A percentile compares a stretch with the other conserved stretches of the same genome.
These are phyloP conservation scores for Globisporangium nunn DNA, from an alignment of 352 stramenopile genomes.

Conservation along the genomic window DNA sequence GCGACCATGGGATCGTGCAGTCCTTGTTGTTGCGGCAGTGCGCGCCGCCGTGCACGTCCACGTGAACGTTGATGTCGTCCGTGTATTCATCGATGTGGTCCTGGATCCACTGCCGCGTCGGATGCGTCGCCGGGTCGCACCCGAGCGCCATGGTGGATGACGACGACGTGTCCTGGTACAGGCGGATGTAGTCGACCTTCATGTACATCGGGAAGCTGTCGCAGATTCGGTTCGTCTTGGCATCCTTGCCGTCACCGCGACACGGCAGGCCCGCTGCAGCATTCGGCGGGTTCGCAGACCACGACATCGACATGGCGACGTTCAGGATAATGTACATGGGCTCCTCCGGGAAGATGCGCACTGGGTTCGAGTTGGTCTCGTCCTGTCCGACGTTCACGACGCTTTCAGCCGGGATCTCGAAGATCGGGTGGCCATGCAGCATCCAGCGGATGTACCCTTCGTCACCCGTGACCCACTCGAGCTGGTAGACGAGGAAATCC, in stretches of 20 bases:
- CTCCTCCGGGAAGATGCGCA: slow-evolving; percentile 72
- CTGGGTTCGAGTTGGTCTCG: slow-evolving; percentile 33
- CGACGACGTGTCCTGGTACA: slow-evolving; percentile 52
- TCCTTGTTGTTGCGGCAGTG: slow-evolving; percentile 43
- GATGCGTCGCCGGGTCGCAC: slow-evolving; percentile 54
- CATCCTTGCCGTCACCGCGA: slow-evolving; percentile 44
- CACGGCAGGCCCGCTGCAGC: slow-evolving; percentile 29
- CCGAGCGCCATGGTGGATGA: slow-evolving; percentile 40
- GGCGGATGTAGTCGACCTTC: slow-evolving; percentile 83
- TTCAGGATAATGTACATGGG: slow-evolving; percentile 94
- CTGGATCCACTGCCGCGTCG: slow-evolving; percentile 64
- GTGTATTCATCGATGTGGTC: slow-evolving; percentile 54
- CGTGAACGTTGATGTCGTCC: slow-evolving; percentile 41
- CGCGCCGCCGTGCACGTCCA: slow-evolving; percentile 49
- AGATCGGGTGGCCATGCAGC: slow-evolving; percentile 50
- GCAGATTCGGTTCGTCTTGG: slow-evolving; percentile 55
- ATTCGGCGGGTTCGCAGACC: slow-evolving; percentile 66
- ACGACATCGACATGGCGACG: slow-evolving; percentile 86
- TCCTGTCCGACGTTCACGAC: slow-evolving; percentile 42
- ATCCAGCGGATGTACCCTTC: slow-evolving; percentile 67
- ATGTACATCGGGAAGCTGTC: slow-evolving; percentile 78
- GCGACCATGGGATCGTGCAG: slow-evolving; percentile 47
- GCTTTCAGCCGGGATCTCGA: slow-evolving; percentile 54
- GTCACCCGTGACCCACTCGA: slow-evolving; percentile 68
- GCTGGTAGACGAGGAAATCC: slow-evolving; percentile 46